These are phyloP conservation scores for Cryphonectria carpinicola DNA, from an alignment of 2,329 filamentous ascomycete species.

Conservation along the genomic window DNA sequence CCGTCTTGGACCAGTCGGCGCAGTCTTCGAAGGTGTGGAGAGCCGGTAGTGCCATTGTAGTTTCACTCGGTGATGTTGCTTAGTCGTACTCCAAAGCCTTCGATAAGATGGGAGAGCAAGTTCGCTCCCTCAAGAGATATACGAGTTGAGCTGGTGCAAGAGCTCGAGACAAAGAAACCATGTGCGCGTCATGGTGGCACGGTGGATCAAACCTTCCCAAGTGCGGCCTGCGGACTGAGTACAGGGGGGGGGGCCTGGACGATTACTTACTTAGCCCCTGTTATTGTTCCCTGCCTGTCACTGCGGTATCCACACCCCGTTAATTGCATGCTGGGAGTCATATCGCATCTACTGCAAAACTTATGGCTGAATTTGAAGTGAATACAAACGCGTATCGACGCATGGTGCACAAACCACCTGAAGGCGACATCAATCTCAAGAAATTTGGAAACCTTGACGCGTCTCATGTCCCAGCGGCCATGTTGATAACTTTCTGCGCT, in stretches of 20 bases:
- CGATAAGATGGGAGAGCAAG: neutral
- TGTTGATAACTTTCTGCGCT: slow-evolving; percentile 15
- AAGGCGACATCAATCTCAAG: neutral
- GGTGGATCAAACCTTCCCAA: neutral
- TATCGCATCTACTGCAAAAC: neutral
- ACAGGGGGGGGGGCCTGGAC: neutral
- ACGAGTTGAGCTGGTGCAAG: neutral
- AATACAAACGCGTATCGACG: neutral
- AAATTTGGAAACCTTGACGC: slow-evolving; percentile 3
- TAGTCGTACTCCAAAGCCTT: neutral
- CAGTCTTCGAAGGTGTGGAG: slow-evolving; percentile 74
- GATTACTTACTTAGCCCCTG: neutral
- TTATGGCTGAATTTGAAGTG: neutral
- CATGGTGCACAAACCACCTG: neutral
- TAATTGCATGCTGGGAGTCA: slow-evolving; percentile 13
- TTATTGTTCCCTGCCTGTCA: neutral
- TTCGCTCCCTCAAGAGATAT: neutral
- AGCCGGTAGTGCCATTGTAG: slow-evolving; percentile 70
- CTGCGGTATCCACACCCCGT: neutral
- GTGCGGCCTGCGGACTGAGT: neutral
- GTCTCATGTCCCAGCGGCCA: slow-evolving; percentile 15
- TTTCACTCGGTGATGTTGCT: neutral
- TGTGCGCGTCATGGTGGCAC: slow-evolving; percentile 31
- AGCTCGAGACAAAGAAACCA: neutral
- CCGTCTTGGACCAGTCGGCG: slow-evolving; percentile 73